Conservation (phyloP, 768 basidiomycete genomes). For the Mrakia gelida region DNA sequence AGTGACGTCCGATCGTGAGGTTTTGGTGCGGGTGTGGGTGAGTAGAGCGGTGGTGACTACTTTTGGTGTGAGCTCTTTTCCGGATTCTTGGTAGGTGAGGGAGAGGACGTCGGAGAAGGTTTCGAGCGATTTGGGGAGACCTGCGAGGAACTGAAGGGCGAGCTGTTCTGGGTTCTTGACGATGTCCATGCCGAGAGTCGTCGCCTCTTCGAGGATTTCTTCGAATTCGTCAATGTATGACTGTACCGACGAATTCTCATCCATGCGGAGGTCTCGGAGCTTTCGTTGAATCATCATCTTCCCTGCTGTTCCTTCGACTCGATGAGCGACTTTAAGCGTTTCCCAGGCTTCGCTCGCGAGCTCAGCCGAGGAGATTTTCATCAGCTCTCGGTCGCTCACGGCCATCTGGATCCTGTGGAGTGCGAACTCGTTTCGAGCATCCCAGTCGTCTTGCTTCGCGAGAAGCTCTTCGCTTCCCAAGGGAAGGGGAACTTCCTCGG, state of each 20-base stretch:
- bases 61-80: too few species aligned
- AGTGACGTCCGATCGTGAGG: too few species aligned
- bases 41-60: too few species aligned
- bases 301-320: not conserved
- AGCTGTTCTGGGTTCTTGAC: too few species aligned
- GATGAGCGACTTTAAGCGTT: not conserved
- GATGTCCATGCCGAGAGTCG: too few species aligned
- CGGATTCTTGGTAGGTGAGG: too few species aligned
- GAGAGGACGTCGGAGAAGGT: too few species aligned
- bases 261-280: not conserved
- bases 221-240: not conserved
- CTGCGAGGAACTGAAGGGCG: not conserved
- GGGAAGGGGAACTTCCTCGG: too few species aligned
- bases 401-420: constrained; percentile 5
- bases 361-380: not conserved
- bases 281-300: not conserved
- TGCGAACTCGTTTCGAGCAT: constrained; percentile 8
- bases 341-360: constrained; percentile 1
- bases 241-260: not conserved
- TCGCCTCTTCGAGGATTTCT: too few species aligned
- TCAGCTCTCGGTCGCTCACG: not conserved
- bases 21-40: too few species aligned
- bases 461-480: too few species aligned
- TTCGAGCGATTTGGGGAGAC: not conserved
- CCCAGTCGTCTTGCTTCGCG: not conserved